Base-by-base conservation (phyloP, 257 asterid species). In the Solanum chaucha region DNA sequence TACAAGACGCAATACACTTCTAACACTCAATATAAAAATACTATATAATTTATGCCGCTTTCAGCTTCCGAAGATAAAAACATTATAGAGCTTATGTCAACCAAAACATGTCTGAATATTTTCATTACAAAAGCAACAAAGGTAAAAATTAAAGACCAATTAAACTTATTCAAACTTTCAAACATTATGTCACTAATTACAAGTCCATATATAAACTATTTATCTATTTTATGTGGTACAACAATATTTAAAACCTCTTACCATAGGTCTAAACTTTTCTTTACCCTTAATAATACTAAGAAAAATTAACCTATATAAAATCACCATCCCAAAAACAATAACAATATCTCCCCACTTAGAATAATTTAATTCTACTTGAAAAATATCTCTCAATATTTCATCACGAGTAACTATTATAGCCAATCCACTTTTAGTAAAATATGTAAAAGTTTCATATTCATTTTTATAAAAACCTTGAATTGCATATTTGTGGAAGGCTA, bases 401-500 rank as follows among this genome's bases (percentile, higher is more conserved):
- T 91, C 92, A 6, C 95, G 94, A 28, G 44, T 90, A n/a, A 93
- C 86, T 15, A 28, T 74, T 6, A 81, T n/a, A 6, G 78, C 17
- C 26, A 87, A n/a, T 71, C 91, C 91, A 74, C 91, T 91, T 0
- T 46, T 88, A 75, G 87, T 87, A 24, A 88, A 91, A 30, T 92
- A 93, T 14, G 10, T 68, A 24, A 92, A 58, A 15, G 93, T 95
- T 44, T 82, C 75, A 82, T 90, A 93, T 86, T 93, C 95, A 44
- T 93, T 93, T 90, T 93, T 93, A 77, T 84, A 91, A 83, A 93
- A 89, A 7, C 96, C 96, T 89, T 93, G 91, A 75, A 86, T 80
- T 46, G 93, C 95, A n/a, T 93, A 91, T 88, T 90, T 93, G 86
- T 93, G 95, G 83, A 92, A 91, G 55, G 96, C 85, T 4, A 93